Conservation (phyloP, 2,329 filamentous ascomycete species). For the Pyrenophora graminea region DNA sequence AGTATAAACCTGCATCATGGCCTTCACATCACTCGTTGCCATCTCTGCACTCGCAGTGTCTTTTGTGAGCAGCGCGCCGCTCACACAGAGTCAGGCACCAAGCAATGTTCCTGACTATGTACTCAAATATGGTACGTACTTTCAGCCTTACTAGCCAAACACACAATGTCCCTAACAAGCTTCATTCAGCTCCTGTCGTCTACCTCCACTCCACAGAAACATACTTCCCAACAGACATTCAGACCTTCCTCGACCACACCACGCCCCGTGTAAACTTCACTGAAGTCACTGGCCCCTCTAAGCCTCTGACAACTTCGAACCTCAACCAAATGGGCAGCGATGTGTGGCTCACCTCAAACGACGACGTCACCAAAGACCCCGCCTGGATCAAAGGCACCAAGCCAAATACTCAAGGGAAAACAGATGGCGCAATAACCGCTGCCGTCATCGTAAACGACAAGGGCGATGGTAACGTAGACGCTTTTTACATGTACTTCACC, state of each 20-base stretch:
- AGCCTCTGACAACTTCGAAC: constrained; percentile 49
- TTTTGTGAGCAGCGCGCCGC: constrained; percentile 23
- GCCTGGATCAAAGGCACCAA: constrained; percentile 56
- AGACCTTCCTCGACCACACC: constrained; percentile 48
- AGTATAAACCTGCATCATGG: constrained; percentile 14
- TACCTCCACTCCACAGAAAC: constrained; percentile 50
- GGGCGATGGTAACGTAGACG: constrained; percentile 58
- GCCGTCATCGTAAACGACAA: constrained; percentile 64
- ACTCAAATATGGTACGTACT: constrained; percentile 44
- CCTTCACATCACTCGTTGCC: constrained; percentile 13
- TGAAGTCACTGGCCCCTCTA: constrained; percentile 37
- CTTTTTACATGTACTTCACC: constrained; percentile 68
- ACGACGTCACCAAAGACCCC: constrained; percentile 49
- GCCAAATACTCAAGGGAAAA: constrained; percentile 58
- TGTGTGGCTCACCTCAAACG: constrained; percentile 53
- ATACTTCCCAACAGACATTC: constrained; percentile 52
- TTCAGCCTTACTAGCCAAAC: background rate
- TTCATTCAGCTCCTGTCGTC: constrained; percentile 49
- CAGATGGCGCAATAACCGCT: constrained; percentile 54
- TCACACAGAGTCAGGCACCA: constrained; percentile 28
- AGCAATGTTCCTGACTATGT: constrained; percentile 44
- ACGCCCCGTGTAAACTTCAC: constrained; percentile 46
- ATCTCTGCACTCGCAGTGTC: constrained; percentile 16
- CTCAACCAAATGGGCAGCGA: constrained; percentile 49
- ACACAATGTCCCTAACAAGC: constrained; percentile 9